Evolutionary conservation across 192 early-diverging fungal species (phyloP).

Genomic region (Rhizoclosmatium sp.): DNA sequence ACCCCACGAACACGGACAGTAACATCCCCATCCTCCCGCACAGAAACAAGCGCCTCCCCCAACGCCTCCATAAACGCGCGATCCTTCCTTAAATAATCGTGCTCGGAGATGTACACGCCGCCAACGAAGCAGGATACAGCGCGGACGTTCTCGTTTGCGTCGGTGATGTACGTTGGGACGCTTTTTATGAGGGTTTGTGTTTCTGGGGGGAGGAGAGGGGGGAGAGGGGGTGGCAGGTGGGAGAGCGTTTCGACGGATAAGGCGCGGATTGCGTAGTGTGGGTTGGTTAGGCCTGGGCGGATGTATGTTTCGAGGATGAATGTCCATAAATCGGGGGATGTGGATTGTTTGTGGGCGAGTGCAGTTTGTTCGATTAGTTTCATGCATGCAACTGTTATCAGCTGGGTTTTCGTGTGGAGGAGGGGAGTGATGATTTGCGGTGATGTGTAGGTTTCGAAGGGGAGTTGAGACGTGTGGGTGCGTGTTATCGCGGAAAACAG

Average conservation of each 20-base stretch:
- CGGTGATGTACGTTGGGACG: too few relatives aligned
- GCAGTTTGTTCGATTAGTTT: slow-evolving; percentile 52
- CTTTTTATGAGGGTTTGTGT: too few relatives aligned
- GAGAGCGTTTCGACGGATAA: slow-evolving; percentile 40
- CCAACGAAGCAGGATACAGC: neutral
- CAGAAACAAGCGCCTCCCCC: slow-evolving; percentile 54
- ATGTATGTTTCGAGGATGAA: slow-evolving; percentile 29
- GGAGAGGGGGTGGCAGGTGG: neutral
- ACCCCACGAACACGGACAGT: slow-evolving; percentile 72
- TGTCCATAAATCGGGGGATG: slow-evolving; percentile 29
- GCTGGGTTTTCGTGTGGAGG: too few relatives aligned
- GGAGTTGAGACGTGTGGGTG: too few relatives aligned
- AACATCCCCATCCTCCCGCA: slow-evolving; percentile 62
- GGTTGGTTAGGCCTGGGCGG: slow-evolving; percentile 15
- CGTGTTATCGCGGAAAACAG: too few relatives aligned
- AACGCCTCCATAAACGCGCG: slow-evolving; percentile 64
- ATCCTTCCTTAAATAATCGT: slow-evolving; percentile 52
- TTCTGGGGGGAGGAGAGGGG: too few relatives aligned
- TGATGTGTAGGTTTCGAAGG: too few relatives aligned
- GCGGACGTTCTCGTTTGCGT: too few relatives aligned
- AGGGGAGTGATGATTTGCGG: too few relatives aligned
- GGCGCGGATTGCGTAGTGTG: slow-evolving; percentile 42
- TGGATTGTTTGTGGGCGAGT: neutral
- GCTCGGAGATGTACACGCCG: neutral
- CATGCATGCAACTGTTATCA: slow-evolving; percentile 30